Evolutionary conservation across 345 rosid genomes (phyloP).

Genomic region (Angophora floribunda): DNA sequence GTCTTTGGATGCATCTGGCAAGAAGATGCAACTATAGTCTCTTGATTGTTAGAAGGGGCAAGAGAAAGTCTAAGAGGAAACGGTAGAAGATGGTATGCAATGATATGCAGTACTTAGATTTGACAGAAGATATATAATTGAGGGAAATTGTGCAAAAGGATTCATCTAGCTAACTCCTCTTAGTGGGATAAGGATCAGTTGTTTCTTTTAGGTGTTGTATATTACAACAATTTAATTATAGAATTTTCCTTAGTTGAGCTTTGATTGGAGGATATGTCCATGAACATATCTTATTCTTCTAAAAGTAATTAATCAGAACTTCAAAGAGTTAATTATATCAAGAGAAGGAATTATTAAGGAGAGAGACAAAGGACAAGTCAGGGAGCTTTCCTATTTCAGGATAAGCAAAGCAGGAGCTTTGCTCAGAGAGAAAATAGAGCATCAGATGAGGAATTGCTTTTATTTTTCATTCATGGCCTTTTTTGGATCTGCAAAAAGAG

Average conservation of each 20-base stretch:
- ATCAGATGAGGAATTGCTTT: neutral
- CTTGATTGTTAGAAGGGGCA: neutral
- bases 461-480: neutral
- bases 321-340: neutral
- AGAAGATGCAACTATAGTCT: neutral
- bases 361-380: neutral
- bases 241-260: neutral
- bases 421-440: neutral
- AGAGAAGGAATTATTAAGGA: neutral
- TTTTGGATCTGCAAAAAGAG: neutral
- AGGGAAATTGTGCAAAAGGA: neutral
- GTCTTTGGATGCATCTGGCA: neutral
- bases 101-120: neutral
- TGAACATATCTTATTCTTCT: neutral
- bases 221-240: neutral
- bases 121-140: neutral
- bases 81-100: neutral
- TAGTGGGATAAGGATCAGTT: neutral
- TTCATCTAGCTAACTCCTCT: neutral
- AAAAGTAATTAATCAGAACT: neutral
- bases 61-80: neutral
- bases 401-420: neutral
- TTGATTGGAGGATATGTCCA: neutral
- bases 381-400: neutral
- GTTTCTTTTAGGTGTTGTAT: neutral